Percentiles rank a stretch among this genome's conserved stretches.
phyloP scores from a whole-genome alignment of 1,284 basidiomycete species.

The Rhodofomes roseus region DNA sequence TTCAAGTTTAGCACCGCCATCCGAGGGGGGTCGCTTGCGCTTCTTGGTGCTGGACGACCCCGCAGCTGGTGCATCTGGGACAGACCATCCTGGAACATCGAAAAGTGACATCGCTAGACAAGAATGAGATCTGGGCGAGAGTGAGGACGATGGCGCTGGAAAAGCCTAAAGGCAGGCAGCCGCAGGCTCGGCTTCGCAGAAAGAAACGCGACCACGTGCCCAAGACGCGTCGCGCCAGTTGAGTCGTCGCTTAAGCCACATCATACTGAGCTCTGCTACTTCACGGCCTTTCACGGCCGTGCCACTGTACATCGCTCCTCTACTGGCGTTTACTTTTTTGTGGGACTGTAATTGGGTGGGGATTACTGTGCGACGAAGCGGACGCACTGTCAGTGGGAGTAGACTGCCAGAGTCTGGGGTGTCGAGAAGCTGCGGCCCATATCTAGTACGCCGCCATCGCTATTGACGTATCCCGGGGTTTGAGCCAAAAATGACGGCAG shows the following conservation, averaged over 20 bases:
- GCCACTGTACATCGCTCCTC: too few species aligned
- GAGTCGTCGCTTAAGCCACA: neutral
- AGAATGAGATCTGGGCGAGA: neutral
- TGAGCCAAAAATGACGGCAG: too few species aligned
- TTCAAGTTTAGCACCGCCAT: slow-evolving; percentile 28
- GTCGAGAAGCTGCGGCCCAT: too few species aligned
- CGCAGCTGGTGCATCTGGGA: slow-evolving; percentile 43
- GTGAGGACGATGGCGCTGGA: neutral
- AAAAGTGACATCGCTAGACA: slow-evolving; percentile 48
- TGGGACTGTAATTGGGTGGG: too few species aligned
- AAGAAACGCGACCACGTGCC: neutral
- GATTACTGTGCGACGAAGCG: too few species aligned
- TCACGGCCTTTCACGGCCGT: too few species aligned
- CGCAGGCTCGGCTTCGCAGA: neutral
- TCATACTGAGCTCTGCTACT: too few species aligned
- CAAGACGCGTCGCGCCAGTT: neutral
- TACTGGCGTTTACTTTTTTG: too few species aligned
- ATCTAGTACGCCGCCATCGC: too few species aligned
- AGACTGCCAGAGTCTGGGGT: too few species aligned
- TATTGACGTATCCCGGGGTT: too few species aligned
- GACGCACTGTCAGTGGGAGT: too few species aligned
- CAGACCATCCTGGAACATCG: slow-evolving; percentile 71
- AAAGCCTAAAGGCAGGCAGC: neutral
- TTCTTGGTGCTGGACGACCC: slow-evolving; percentile 48
- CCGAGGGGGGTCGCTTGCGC: slow-evolving; percentile 50